phyloP scores from a whole-genome alignment of 2,329 filamentous ascomycete genomes.

The Hirsutella minnesotensis region DNA sequence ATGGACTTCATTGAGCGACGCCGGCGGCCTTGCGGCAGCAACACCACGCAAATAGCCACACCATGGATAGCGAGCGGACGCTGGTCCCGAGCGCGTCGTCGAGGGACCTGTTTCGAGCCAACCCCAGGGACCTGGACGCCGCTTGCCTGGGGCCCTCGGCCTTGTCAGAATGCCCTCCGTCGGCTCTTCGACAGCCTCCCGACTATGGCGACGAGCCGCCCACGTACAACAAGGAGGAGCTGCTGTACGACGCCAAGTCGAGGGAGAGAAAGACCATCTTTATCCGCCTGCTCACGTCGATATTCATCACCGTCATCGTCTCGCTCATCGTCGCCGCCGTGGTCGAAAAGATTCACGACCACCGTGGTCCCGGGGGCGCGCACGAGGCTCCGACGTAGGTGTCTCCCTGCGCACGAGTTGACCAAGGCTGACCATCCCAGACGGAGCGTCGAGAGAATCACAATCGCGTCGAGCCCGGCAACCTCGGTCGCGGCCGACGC shows the following conservation, averaged over 20 bases:
- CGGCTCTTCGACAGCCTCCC: conserved; percentile 8
- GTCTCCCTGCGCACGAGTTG: no score
- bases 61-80: conserved; percentile 7
- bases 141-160: conserved; percentile 3
- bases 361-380: neutral
- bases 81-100: conserved; percentile 3
- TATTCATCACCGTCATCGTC: conserved; percentile 13
- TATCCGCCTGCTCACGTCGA: conserved; percentile 10
- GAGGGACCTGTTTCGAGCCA: conserved; percentile 1
- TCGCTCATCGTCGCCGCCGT: conserved; percentile 13
- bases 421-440: conserved; percentile 1
- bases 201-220: conserved; percentile 10
- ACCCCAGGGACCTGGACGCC: neutral
- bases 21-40: neutral
- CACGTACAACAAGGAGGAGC: conserved; percentile 7
- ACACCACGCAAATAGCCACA: neutral
- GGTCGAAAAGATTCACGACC: conserved; percentile 10
- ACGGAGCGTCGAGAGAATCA: conserved; percentile 4
- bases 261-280: conserved; percentile 8
- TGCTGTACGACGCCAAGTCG: conserved; percentile 3
- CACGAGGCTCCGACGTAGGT: conserved; percentile 1
- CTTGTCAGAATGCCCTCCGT: conserved; percentile 5
- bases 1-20: neutral
- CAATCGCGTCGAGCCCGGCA: conserved; percentile 1
- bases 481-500: neutral